A percentile compares a stretch with the other conserved stretches of the same genome.
Evolutionary conservation across 352 stramenopile species (phyloP).

Genomic region (Hyaloperonospora arabidopsidis): DNA sequence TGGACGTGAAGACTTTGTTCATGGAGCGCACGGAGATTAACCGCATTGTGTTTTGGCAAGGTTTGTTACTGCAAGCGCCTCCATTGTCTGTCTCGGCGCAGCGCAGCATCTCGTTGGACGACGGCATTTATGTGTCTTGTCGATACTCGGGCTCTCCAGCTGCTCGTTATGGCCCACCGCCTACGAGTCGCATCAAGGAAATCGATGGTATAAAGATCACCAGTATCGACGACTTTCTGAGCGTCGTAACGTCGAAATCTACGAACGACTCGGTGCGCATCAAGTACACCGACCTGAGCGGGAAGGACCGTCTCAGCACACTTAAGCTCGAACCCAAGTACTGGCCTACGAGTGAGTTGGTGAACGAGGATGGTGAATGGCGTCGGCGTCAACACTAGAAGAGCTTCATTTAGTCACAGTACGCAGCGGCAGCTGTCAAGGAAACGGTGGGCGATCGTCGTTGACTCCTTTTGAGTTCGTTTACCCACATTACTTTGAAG

Average conservation of each 20-base stretch:
- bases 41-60: constrained; percentile 88
- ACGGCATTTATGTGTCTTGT: constrained; percentile 83
- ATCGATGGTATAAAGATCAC: constrained; percentile 83
- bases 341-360: constrained; percentile 84
- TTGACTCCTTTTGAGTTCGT: too few relatives aligned
- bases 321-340: constrained; percentile 87
- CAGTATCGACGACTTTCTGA: constrained; percentile 85
- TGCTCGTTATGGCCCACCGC: constrained; percentile 81
- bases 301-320: constrained; percentile 80
- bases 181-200: constrained; percentile 86
- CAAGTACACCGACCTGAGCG: constrained; percentile 85
- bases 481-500: too few relatives aligned
- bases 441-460: not conserved
- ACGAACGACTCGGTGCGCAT: constrained; percentile 78
- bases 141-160: constrained; percentile 84
- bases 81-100: constrained; percentile 83
- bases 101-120: constrained; percentile 70
- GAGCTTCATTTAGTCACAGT: not conserved
- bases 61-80: constrained; percentile 82
- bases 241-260: constrained; percentile 48
- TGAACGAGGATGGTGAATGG: constrained; percentile 74
- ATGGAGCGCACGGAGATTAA: constrained; percentile 85
- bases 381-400: constrained; percentile 44
- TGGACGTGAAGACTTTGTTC: constrained; percentile 71
- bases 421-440: not conserved